These are phyloP conservation scores for Aspergillus pseudonomiae DNA, from an alignment of 2,329 filamentous ascomycete species.

Conservation along the genomic window DNA sequence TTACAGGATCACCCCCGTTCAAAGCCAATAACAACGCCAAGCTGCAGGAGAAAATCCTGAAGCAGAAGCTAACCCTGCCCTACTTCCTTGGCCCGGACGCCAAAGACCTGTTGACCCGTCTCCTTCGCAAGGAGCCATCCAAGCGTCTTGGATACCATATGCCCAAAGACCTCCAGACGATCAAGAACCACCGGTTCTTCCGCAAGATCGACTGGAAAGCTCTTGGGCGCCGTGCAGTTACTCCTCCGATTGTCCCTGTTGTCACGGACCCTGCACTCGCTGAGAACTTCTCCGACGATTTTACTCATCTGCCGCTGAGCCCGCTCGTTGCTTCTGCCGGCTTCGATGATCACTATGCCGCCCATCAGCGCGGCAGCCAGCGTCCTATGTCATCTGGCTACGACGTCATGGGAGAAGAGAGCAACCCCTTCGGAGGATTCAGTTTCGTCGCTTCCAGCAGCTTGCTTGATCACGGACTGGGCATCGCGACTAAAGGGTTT, in stretches of 20 bases:
- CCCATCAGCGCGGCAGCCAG: conserved; percentile 20
- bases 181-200: conserved; percentile 96
- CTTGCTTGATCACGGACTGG: conserved; percentile 45
- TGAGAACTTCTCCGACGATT: conserved; percentile 94
- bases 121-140: conserved; percentile 87
- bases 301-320: conserved; percentile 82
- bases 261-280: conserved; percentile 95
- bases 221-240: conserved; percentile 77
- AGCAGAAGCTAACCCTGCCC: conserved; percentile 84
- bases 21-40: conserved; percentile 88
- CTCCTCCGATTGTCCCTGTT: conserved; percentile 87
- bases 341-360: conserved; percentile 32
- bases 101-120: conserved; percentile 87
- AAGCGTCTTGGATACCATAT: conserved; percentile 88
- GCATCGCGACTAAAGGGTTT: conserved; percentile 31
- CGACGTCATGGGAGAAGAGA: conserved; percentile 29
- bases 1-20: conserved; percentile 92
- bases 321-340: conserved; percentile 57
- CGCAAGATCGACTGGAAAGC: conserved; percentile 93
- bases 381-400: conserved; percentile 23
- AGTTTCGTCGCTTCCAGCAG: conserved; percentile 53
- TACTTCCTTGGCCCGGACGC: conserved; percentile 91
- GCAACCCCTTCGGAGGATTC: conserved; percentile 52
- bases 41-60: conserved; percentile 93
- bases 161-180: conserved; percentile 79